These are phyloP conservation scores for Nymphaea thermarum DNA, from an alignment of 164 flowering plant genomes.

Conservation along the genomic window DNA sequence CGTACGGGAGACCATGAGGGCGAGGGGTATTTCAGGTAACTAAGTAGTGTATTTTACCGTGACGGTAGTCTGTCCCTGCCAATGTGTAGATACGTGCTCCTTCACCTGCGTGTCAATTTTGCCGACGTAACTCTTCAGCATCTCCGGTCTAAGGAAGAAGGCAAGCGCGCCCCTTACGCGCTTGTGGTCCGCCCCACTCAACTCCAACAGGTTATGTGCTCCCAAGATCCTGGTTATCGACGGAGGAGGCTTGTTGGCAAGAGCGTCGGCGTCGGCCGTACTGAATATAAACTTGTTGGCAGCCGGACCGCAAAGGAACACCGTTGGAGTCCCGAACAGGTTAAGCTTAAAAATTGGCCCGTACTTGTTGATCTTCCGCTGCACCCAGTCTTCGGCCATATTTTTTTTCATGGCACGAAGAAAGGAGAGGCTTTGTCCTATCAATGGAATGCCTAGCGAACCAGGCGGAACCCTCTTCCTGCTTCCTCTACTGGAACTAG, in stretches of 20 bases:
- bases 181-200: constrained; percentile 19
- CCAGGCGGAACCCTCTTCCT: constrained; percentile 23
- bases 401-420: constrained; percentile 24
- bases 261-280: constrained; percentile 10
- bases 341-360: constrained; percentile 28
- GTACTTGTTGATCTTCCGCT: constrained; percentile 17
- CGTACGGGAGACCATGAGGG: too few relatives aligned
- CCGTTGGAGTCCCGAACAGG: constrained; percentile 28
- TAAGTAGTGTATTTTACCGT: constrained; percentile 8
- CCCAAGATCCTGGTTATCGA: constrained; percentile 24
- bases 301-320: constrained; percentile 24
- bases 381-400: constrained; percentile 27
- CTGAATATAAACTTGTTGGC: constrained; percentile 28
- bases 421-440: constrained; percentile 28
- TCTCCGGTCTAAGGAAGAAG: constrained; percentile 20
- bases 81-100: constrained; percentile 11
- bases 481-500: neutral
- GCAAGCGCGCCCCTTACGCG: constrained; percentile 16
- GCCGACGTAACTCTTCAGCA: constrained; percentile 13
- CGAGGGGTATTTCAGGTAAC: too few relatives aligned
- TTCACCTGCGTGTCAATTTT: constrained; percentile 18
- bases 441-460: constrained; percentile 28
- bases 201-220: constrained; percentile 12
- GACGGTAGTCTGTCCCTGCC: constrained; percentile 9
- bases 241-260: constrained; percentile 20